These are phyloP conservation scores for Jatropha multifida DNA, from an alignment of 441 rosid species.

Conservation along the genomic window DNA sequence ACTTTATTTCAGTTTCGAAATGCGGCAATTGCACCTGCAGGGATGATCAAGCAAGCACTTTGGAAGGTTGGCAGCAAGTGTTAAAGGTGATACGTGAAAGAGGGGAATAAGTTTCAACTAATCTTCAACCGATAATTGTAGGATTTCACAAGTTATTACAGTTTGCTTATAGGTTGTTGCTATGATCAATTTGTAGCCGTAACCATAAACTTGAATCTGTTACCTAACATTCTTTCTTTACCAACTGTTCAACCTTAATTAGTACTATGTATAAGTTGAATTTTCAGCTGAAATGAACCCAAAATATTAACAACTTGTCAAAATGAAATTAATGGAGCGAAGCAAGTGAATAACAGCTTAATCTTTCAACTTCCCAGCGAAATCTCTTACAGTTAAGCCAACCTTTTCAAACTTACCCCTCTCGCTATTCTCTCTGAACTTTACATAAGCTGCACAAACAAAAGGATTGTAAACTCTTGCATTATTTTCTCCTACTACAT, in stretches of 20 bases:
- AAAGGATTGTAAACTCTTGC: constrained; percentile 41
- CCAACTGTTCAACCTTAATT: neutral
- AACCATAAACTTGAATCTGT: too few relatives aligned
- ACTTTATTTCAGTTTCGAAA: constrained; percentile 59
- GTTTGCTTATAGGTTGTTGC: constrained; percentile 10
- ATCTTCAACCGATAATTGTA: constrained; percentile 11
- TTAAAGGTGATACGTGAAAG: constrained; percentile 6
- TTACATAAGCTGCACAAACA: constrained; percentile 45
- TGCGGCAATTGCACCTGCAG: constrained; percentile 55
- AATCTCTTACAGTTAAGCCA: constrained; percentile 51
- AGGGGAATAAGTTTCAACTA: constrained; percentile 11
- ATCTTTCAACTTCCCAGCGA: constrained; percentile 32
- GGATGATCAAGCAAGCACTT: constrained; percentile 65
- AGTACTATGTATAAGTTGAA: too few relatives aligned
- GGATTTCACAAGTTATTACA: constrained; percentile 13
- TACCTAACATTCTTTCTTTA: neutral
- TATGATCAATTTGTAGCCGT: neutral
- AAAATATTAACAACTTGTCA: neutral
- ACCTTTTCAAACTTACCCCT: constrained; percentile 55
- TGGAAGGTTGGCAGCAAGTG: constrained; percentile 50
- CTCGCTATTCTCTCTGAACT: constrained; percentile 48
- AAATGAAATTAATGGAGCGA: too few relatives aligned
- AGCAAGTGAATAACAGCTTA: too few relatives aligned
- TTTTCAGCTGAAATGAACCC: neutral
- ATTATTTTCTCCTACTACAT: constrained; percentile 37